Percentiles rank a stretch among this genome's conserved stretches.
Evolutionary conservation across 73 alveolate genomes (phyloP).

Genomic region (Paraurostyla sp.): DNA sequence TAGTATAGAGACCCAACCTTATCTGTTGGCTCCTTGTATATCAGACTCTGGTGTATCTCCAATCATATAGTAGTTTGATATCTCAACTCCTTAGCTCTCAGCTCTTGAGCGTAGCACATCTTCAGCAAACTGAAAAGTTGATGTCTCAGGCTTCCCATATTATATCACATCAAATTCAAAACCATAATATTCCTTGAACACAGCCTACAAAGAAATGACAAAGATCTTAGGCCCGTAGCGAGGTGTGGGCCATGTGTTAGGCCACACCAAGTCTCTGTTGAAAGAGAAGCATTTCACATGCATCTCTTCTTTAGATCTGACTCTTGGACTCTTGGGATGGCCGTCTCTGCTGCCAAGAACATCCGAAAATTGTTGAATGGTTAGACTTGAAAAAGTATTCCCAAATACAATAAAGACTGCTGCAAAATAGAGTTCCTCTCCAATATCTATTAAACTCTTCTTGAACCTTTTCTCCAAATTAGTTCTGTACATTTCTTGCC

Average conservation of each 20-base stretch:
- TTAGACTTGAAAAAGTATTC: neutral
- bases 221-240: slow-evolving; percentile 77
- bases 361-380: slow-evolving; percentile 51
- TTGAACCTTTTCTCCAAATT: slow-evolving; percentile 17
- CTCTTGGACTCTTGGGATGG: slow-evolving; percentile 24
- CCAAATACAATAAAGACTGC: slow-evolving; percentile 36
- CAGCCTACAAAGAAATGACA: slow-evolving; percentile 40
- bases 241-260: slow-evolving; percentile 52
- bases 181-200: slow-evolving; percentile 53
- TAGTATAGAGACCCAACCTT: slow-evolving; percentile 81
- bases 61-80: slow-evolving; percentile 68
- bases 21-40: slow-evolving; percentile 82
- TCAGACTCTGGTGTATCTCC: slow-evolving; percentile 90
- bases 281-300: slow-evolving; percentile 23
- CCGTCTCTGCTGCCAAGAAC: slow-evolving; percentile 6
- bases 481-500: neutral
- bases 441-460: neutral
- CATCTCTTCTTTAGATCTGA: slow-evolving; percentile 6
- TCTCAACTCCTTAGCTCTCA: slow-evolving; percentile 37
- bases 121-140: slow-evolving; percentile 76
- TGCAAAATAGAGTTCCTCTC: neutral
- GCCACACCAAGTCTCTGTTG: slow-evolving; percentile 63
- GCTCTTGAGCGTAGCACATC: slow-evolving; percentile 26
- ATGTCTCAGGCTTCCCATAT: slow-evolving; percentile 80
- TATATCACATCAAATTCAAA: slow-evolving; percentile 61